These are phyloP conservation scores for Begonia masoniana DNA, from an alignment of 306 rosid genomes.

Conservation along the genomic window DNA sequence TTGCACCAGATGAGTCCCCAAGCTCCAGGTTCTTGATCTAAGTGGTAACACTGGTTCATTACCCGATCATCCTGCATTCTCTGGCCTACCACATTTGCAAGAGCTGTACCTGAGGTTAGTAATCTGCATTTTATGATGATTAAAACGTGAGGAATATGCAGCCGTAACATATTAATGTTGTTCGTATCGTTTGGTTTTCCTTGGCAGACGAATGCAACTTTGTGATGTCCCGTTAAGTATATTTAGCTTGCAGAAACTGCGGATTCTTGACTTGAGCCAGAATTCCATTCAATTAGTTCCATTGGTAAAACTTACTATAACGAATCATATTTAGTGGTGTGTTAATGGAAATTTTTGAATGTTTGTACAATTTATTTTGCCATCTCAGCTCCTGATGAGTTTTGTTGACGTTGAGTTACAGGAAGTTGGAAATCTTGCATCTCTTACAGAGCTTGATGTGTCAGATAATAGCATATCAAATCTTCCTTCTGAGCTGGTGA, in stretches of 20 bases:
- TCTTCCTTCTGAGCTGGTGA: constrained; percentile 85
- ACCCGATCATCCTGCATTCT: constrained; percentile 48
- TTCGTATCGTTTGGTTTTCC: constrained; percentile 7
- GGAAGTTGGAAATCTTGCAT: constrained; percentile 50
- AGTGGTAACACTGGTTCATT: constrained; percentile 58
- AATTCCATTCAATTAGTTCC: constrained; percentile 73
- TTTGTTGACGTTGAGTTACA: constrained; percentile 27
- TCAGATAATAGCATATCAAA: constrained; percentile 71
- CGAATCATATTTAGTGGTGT: neutral
- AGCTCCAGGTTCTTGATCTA: constrained; percentile 69
- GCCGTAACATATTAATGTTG: neutral
- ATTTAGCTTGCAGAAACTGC: constrained; percentile 45
- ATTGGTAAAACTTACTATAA: constrained; percentile 32
- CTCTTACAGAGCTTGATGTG: constrained; percentile 68
- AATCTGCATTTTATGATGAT: constrained; percentile 12
- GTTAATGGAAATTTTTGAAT: neutral
- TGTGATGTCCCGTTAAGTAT: constrained; percentile 57
- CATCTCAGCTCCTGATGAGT: neutral
- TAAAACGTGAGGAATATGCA: neutral
- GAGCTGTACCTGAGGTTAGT: constrained; percentile 86
- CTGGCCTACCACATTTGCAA: constrained; percentile 53
- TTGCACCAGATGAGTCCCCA: constrained; percentile 61
- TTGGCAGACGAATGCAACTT: constrained; percentile 61
- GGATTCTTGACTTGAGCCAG: constrained; percentile 74
- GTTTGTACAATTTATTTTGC: neutral